Percentiles rank a stretch among this genome's conserved stretches.
phyloP scores from a whole-genome alignment of 176 grass and related monocot genomes.

The Hsuehochloa calcarea region DNA sequence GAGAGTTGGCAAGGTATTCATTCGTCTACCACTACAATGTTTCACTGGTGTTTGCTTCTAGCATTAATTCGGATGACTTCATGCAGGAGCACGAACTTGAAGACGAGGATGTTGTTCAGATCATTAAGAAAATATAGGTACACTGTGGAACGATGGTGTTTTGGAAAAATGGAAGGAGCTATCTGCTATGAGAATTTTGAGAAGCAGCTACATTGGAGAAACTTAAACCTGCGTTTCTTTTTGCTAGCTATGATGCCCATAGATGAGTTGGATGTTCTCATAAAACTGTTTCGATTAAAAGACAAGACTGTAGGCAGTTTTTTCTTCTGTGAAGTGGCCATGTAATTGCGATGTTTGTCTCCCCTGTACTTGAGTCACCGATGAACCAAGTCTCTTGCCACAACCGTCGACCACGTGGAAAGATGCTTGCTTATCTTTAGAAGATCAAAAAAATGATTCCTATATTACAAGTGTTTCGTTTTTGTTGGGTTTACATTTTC shows the following conservation, averaged over 20 bases:
- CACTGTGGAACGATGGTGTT: neutral
- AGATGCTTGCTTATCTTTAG: slow-evolving; percentile 29
- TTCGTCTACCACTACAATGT: neutral
- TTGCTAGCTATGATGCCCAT: neutral
- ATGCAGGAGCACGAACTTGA: slow-evolving; percentile 94
- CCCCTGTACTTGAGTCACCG: neutral
- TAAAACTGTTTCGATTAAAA: neutral
- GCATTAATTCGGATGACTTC: neutral
- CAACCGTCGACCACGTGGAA: slow-evolving; percentile 11
- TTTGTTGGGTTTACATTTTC: neutral
- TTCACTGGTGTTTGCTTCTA: neutral
- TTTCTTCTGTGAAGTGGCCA: neutral
- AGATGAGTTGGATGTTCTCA: neutral
- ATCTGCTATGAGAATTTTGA: slow-evolving; percentile 23
- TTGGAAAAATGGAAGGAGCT: slow-evolving; percentile 6
- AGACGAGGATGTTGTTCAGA: slow-evolving; percentile 96
- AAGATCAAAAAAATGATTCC: slow-evolving; percentile 5
- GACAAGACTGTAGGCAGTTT: slow-evolving; percentile 15
- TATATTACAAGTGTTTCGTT: neutral
- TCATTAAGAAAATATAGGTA: slow-evolving; percentile 86
- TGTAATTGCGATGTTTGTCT: slow-evolving; percentile 20
- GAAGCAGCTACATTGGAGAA: neutral
- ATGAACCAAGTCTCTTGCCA: neutral
- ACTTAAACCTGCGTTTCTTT: neutral
- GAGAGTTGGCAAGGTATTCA: slow-evolving; percentile 87